Percentiles rank a stretch among this genome's conserved stretches.
Conservation (phyloP, 257 asterid species). For the Pogostemon cablin region DNA sequence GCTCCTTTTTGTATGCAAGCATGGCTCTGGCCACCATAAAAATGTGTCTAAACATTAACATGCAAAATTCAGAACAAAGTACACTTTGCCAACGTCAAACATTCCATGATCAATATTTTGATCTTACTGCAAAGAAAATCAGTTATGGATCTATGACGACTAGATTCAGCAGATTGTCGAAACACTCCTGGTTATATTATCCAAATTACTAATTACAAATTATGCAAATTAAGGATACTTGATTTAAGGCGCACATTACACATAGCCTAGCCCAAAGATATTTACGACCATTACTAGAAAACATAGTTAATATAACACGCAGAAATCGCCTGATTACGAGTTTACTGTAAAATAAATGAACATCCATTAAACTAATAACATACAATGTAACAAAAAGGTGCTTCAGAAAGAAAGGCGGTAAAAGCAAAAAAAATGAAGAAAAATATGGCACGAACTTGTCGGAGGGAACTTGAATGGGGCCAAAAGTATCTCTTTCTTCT, state of each 20-base stretch:
- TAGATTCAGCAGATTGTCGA: not conserved
- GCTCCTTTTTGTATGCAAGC: slow-evolving; percentile 18
- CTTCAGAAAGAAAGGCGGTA: too few relatives aligned
- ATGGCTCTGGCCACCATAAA: not conserved
- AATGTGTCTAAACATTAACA: not conserved
- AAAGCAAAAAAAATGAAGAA: not conserved
- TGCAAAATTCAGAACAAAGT: not conserved
- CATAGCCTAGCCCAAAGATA: too few relatives aligned
- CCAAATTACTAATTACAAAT: not conserved
- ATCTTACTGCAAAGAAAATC: slow-evolving; percentile 7
- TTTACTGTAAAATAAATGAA: slow-evolving; percentile 1
- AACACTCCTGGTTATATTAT: slow-evolving; percentile 7
- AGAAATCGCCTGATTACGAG: not conserved
- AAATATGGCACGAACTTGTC: slow-evolving; percentile 50
- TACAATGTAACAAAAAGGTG: not conserved
- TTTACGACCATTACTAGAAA: slow-evolving; percentile 2
- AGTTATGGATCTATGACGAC: slow-evolving; percentile 19
- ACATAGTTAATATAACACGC: not conserved
- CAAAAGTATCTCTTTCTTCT: slow-evolving; percentile 91
- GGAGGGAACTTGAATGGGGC: slow-evolving; percentile 86
- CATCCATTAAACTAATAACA: slow-evolving; percentile 12
- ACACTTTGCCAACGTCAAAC: not conserved
- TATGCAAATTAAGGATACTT: not conserved
- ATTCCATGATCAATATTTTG: slow-evolving; percentile 3
- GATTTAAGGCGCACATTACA: not conserved